A percentile compares a stretch with the other conserved stretches of the same genome.
phyloP scores from a whole-genome alignment of 257 asterid genomes.

The Avicennia marina region DNA sequence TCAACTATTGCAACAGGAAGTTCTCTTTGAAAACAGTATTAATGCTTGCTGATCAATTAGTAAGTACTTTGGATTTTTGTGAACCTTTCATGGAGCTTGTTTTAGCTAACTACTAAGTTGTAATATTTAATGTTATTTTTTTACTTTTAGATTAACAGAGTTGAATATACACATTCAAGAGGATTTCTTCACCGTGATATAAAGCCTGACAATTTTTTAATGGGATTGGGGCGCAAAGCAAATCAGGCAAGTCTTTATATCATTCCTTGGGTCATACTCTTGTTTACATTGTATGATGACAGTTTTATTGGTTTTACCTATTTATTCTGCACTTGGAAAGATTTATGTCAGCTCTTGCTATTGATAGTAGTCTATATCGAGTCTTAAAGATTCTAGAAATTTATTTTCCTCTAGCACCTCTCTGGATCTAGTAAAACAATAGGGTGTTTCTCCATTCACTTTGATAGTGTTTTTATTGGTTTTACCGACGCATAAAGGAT shows the following conservation, averaged over 20 bases:
- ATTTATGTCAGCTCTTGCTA: not conserved
- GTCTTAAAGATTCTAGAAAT: not conserved
- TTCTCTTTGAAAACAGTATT: conserved; percentile 80
- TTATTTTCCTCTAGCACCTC: not conserved
- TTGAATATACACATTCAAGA: conserved; percentile 87
- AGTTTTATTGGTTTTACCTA: not conserved
- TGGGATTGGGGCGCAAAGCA: conserved; percentile 99
- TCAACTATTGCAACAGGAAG: conserved; percentile 79
- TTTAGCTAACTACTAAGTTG: conserved; percentile 14
- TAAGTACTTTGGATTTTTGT: conserved; percentile 29
- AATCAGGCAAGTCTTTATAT: conserved; percentile 55
- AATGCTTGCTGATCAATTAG: conserved; percentile 94
- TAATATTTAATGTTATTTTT: conserved; percentile 2
- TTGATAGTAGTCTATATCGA: too few relatives aligned
- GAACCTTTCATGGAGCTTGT: conserved; percentile 3
- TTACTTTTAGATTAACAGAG: conserved; percentile 74
- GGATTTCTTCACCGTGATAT: conserved; percentile 99
- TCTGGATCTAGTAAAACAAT: not conserved
- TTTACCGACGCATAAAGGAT: too few relatives aligned
- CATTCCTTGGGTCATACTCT: conserved; percentile 3
- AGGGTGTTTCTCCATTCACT: too few relatives aligned
- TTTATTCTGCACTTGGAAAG: not conserved
- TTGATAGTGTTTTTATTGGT: not conserved
- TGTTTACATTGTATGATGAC: conserved; percentile 3
- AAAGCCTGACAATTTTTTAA: conserved; percentile 89